These are phyloP conservation scores for Pleomassaria siparia DNA, from an alignment of 2,329 filamentous ascomycete genomes.

Conservation along the genomic window DNA sequence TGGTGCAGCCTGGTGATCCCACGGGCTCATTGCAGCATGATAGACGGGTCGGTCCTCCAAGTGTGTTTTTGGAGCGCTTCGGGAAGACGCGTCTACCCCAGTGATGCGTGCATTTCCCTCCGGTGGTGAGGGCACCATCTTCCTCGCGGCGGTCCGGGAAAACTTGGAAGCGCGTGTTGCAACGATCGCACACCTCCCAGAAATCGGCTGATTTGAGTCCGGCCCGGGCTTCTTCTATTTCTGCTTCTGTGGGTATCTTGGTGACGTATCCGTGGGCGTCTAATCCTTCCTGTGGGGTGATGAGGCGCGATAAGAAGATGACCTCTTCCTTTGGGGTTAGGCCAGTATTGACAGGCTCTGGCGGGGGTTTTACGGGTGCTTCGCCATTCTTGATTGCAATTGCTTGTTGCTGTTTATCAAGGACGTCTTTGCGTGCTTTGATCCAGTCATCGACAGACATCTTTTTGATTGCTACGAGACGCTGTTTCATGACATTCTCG, in stretches of 20 bases:
- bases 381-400: constrained; percentile 27
- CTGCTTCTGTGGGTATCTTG: constrained; percentile 62
- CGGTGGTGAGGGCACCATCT: constrained; percentile 74
- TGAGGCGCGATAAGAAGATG: constrained; percentile 50
- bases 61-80: constrained; percentile 55
- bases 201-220: constrained; percentile 69
- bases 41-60: constrained; percentile 60
- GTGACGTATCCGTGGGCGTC: constrained; percentile 75
- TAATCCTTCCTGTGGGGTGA: constrained; percentile 66
- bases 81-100: constrained; percentile 67
- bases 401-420: constrained; percentile 25
- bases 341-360: constrained; percentile 67
- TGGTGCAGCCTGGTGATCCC: constrained; percentile 77
- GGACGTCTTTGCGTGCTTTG: constrained; percentile 53
- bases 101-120: constrained; percentile 79
- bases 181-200: constrained; percentile 89
- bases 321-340: constrained; percentile 67
- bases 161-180: constrained; percentile 82
- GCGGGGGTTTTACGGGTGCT: constrained; percentile 43
- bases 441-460: constrained; percentile 75
- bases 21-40: constrained; percentile 77
- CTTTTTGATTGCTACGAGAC: constrained; percentile 72
- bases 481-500: constrained; percentile 78
- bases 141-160: constrained; percentile 80
- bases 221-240: constrained; percentile 66